Conservation (phyloP, 75 land plant species). For the Adiantum capillusveneris region DNA sequence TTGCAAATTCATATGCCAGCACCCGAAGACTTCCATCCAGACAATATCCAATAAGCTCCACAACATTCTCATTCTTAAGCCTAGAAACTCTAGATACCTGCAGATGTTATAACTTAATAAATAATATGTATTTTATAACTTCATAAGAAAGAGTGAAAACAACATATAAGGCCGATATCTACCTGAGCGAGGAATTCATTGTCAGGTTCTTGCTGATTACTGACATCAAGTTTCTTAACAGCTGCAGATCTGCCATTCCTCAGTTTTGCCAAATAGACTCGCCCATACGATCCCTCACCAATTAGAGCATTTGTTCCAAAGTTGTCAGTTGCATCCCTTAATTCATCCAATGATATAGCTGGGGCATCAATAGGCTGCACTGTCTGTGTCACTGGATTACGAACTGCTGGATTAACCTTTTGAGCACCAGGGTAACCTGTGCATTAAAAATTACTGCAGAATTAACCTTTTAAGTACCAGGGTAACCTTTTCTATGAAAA, state of each 20-base stretch:
- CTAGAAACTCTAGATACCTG: constrained; percentile 70
- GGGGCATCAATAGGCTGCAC: constrained; percentile 56
- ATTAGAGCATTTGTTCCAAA: constrained; percentile 66
- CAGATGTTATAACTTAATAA: no score
- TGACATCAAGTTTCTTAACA: constrained; percentile 76
- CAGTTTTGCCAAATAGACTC: constrained; percentile 68
- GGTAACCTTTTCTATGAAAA: no score
- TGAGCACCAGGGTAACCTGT: not conserved
- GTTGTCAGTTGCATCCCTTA: constrained; percentile 70
- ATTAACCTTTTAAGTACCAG: not conserved
- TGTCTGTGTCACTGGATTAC: constrained; percentile 16
- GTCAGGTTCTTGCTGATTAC: constrained; percentile 51
- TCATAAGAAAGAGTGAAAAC: no score
- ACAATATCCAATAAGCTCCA: constrained; percentile 58
- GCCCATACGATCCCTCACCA: constrained; percentile 91
- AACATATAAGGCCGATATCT: not conserved
- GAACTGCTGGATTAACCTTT: not conserved
- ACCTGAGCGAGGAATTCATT: constrained; percentile 84
- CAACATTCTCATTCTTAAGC: constrained; percentile 47
- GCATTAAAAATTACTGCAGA: no score
- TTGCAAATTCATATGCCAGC: constrained; percentile 56
- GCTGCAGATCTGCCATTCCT: constrained; percentile 66
- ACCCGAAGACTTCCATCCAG: constrained; percentile 48
- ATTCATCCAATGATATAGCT: constrained; percentile 48
- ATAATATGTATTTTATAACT: no score